Evolutionary conservation across 1,284 basidiomycete genomes (phyloP).

Genomic region (Meripilus lineatus): DNA sequence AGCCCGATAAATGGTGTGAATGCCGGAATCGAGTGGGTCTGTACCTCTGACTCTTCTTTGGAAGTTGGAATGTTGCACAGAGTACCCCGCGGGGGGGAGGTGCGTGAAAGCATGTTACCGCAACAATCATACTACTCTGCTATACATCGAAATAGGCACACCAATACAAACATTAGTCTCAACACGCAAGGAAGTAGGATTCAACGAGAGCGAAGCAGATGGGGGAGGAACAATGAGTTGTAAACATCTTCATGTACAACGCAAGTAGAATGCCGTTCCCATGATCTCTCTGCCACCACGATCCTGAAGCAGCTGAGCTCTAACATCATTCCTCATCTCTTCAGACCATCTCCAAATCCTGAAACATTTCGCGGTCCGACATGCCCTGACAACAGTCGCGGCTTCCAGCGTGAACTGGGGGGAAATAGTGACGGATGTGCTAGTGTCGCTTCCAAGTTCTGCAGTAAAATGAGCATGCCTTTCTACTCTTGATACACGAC

Average conservation of each 20-base stretch:
- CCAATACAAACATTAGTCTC: too few relatives aligned
- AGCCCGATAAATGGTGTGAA: too few relatives aligned
- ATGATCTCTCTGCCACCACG: slow-evolving; percentile 45
- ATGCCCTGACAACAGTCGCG: slow-evolving; percentile 2
- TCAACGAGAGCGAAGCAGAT: too few relatives aligned
- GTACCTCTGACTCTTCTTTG: too few relatives aligned
- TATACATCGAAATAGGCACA: too few relatives aligned
- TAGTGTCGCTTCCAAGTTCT: not conserved
- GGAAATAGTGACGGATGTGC: not conserved
- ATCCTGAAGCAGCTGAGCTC: slow-evolving; percentile 21
- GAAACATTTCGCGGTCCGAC: slow-evolving; percentile 47
- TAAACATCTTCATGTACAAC: slow-evolving; percentile 15
- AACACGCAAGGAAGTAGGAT: too few relatives aligned
- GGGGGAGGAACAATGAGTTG: too few relatives aligned
- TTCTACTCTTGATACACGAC: slow-evolving; percentile 36
- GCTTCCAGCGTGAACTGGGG: slow-evolving; percentile 2
- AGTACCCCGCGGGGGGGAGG: too few relatives aligned
- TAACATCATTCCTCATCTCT: slow-evolving; percentile 21
- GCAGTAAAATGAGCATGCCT: slow-evolving; percentile 11
- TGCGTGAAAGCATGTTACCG: too few relatives aligned
- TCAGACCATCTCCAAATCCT: slow-evolving; percentile 43
- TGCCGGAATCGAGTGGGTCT: too few relatives aligned
- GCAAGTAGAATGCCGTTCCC: slow-evolving; percentile 50
- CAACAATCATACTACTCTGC: too few relatives aligned
- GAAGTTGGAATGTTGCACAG: too few relatives aligned